Evolutionary conservation across 2,329 filamentous ascomycete genomes (phyloP).

Genomic region (Neurospora crassa): DNA sequence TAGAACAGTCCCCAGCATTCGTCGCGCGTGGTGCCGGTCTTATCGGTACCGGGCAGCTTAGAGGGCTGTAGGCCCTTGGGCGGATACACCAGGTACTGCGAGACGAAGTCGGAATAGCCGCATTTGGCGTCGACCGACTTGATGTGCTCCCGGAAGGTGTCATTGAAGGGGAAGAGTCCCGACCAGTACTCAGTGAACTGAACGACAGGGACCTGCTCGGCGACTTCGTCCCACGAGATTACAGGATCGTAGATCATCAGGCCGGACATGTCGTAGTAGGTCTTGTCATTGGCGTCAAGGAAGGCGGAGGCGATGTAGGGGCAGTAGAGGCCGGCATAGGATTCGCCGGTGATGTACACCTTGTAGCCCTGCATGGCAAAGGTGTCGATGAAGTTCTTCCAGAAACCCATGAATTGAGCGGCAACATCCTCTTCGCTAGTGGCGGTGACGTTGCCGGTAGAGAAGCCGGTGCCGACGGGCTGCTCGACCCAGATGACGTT

Average conservation of each 20-base stretch:
- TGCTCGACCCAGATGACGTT: conserved; percentile 72
- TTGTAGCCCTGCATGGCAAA: conserved; percentile 60
- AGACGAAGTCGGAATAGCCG: conserved; percentile 51
- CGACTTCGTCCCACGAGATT: conserved; percentile 40
- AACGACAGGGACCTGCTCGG: conserved; percentile 38
- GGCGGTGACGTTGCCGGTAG: conserved; percentile 53
- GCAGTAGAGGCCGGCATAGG: conserved; percentile 58
- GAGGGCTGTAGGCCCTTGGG: conserved; percentile 50
- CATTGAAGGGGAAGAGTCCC: conserved; percentile 54
- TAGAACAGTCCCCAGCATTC: conserved; percentile 50
- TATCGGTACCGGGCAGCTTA: conserved; percentile 32
- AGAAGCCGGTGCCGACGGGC: conserved; percentile 58
- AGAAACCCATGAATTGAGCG: conserved; percentile 66
- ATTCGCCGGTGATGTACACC: conserved; percentile 66
- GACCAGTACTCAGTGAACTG: conserved; percentile 52
- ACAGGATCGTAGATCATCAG: conserved; percentile 66
- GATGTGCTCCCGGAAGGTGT: conserved; percentile 43
- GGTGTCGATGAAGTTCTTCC: conserved; percentile 65
- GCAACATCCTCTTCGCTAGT: conserved; percentile 59
- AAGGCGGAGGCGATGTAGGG: conserved; percentile 67
- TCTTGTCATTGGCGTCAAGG: conserved; percentile 54
- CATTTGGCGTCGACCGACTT: conserved; percentile 44
- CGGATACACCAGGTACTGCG: conserved; percentile 58
- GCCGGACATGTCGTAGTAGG: conserved; percentile 58
- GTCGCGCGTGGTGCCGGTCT: conserved; percentile 24